A percentile compares a stretch with the other conserved stretches of the same genome.
phyloP scores from a whole-genome alignment of 768 basidiomycete species.

The Amanita subjunquillea region DNA sequence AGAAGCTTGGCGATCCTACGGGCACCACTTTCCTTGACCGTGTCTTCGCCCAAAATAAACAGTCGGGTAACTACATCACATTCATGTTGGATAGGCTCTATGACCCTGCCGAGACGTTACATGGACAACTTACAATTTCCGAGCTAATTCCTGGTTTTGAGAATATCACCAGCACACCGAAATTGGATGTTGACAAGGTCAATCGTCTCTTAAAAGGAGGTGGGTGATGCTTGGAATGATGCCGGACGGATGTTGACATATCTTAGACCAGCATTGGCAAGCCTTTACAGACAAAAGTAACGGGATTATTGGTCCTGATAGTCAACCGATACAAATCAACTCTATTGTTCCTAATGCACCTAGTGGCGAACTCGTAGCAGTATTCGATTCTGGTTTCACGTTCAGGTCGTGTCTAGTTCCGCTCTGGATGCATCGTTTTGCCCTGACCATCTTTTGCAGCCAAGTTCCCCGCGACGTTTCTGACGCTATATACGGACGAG shows the following conservation, averaged over 20 bases:
- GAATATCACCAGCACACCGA: constrained; percentile 49
- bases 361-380: constrained; percentile 52
- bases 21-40: constrained; percentile 54
- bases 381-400: constrained; percentile 68
- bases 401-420: constrained; percentile 17
- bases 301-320: constrained; percentile 73
- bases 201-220: constrained; percentile 42
- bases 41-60: constrained; percentile 51
- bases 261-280: constrained; percentile 72
- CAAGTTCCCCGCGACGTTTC: constrained; percentile 69
- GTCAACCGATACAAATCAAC: constrained; percentile 42
- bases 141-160: constrained; percentile 55
- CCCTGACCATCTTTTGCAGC: constrained; percentile 23
- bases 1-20: constrained; percentile 35
- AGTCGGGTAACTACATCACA: constrained; percentile 55
- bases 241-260: constrained; percentile 6
- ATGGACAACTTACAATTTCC: constrained; percentile 61
- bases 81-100: constrained; percentile 53
- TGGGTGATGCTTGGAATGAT: constrained; percentile 7
- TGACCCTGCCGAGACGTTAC: constrained; percentile 38
- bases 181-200: constrained; percentile 58
- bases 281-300: constrained; percentile 46
- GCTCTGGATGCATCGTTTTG: neutral
- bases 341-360: constrained; percentile 67
- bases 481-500: constrained; percentile 74